Evolutionary conservation across 345 rosid genomes (phyloP).

Genomic region (Schrenkiella parvula): DNA sequence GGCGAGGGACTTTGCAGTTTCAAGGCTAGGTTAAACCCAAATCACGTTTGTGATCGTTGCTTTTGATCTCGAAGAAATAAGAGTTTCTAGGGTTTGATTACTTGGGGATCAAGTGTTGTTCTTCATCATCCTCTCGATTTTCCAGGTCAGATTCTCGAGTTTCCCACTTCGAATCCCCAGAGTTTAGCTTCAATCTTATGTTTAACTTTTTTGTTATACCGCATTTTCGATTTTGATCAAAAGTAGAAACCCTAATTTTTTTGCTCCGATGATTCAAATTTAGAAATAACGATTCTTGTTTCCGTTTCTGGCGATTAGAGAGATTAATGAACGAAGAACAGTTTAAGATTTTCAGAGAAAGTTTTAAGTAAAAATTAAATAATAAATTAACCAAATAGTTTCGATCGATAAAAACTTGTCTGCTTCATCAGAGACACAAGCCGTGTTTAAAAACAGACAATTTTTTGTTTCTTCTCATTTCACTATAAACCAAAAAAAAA

Average conservation of each 20-base stretch:
- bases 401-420: conserved; percentile 36
- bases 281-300: background rate
- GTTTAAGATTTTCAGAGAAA: conserved; percentile 6
- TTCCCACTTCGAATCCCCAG: background rate
- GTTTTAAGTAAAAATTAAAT: background rate
- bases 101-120: background rate
- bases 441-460: conserved; percentile 31
- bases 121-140: conserved; percentile 3
- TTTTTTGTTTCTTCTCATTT: conserved; percentile 24
- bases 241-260: background rate
- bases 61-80: background rate
- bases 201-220: background rate
- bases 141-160: conserved; percentile 10
- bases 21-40: background rate
- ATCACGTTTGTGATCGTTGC: background rate
- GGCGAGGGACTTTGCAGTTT: background rate
- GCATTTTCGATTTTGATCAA: background rate
- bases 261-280: no score
- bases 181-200: background rate
- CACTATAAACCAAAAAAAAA: background rate
- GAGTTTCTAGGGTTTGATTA: background rate
- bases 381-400: conserved; percentile 14
- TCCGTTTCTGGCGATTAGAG: conserved; percentile 1
- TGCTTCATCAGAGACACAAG: conserved; percentile 30
- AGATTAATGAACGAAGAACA: conserved; percentile 10